Base-by-base conservation (phyloP, 257 asterid genomes). In the Asclepias syriaca region DNA sequence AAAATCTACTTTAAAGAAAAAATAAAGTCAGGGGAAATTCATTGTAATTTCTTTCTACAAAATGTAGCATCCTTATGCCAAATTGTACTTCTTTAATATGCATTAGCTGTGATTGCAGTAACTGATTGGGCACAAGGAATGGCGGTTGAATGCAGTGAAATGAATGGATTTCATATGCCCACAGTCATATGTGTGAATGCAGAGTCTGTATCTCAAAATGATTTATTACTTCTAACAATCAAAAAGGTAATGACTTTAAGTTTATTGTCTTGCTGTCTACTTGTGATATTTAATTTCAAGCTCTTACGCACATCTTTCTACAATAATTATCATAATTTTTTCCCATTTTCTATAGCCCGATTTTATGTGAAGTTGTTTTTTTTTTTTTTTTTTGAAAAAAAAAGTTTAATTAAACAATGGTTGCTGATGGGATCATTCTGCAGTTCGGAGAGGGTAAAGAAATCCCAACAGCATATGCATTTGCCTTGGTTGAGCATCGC, bases 401-500 rank as follows among this genome's bases (percentile, higher is more conserved):
- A 21, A 21, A 66, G 19, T 56, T 48, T 71, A 53, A 54, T 39
- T 40, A 54, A 53, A 32, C 57, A n/a, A 21, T 32, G 46, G 55
- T 16, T 40, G 24, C 21, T 53, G 19, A 39, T 58, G 65, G 46
- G 49, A 46, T 65, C 56, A 24, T 56, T 46, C 75, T 80, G 81
- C 87, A 89, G 95, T 74, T 88, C 73, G 97, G 80, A 65, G 91
- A 85, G 69, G 90, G 87, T 68, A 84, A 86, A 80, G 67, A 57
- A 46, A 80, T 87, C 74, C 95, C 99, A 14, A 78, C 78, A 67
- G 81, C 90, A 50, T 92, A 95, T 84, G 98, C 95, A 12, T 95
- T 95, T 90, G 99, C 97, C 8, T 75, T 92, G 72, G 97, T 92
- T 74, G 99, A 95, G 87, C 87, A 90, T 69, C 97, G 98, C 66